Percentiles rank a stretch among this genome's conserved stretches.
phyloP scores from a whole-genome alignment of 495 filamentous ascomycete species.

The Filosporella fistucella region DNA sequence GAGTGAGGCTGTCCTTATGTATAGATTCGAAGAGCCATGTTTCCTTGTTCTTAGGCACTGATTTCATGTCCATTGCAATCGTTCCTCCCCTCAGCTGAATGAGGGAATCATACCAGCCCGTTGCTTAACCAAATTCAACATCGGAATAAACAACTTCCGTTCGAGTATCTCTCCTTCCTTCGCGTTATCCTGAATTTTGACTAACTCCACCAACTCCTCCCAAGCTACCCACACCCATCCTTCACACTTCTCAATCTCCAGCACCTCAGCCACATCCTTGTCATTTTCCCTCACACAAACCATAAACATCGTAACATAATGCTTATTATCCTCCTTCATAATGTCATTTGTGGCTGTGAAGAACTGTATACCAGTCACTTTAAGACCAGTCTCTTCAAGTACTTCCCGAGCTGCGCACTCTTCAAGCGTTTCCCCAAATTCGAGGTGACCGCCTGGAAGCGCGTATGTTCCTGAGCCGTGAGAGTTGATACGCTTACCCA shows the following conservation, averaged over 20 bases:
- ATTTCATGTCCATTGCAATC: no score
- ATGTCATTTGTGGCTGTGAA: conserved; percentile 1
- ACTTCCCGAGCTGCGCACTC: neutral
- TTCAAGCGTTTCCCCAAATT: conserved; percentile 3
- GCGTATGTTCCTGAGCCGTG: conserved; percentile 1
- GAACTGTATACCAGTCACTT: neutral
- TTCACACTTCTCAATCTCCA: conserved; percentile 2
- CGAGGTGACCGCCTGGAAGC: conserved; percentile 1
- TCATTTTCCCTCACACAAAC: neutral
- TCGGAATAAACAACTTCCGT: conserved; percentile 1
- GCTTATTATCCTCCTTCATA: conserved; percentile 1
- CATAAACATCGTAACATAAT: conserved; percentile 4
- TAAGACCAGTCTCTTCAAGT: conserved; percentile 1
- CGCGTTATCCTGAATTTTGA: neutral
- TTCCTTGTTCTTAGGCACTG: no score
- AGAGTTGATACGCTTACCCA: conserved; percentile 3
- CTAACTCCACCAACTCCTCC: neutral
- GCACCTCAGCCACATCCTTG: neutral
- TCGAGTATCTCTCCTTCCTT: neutral
- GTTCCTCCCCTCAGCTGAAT: neutral
- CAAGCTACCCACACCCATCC: conserved; percentile 1
- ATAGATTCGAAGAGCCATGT: no score
- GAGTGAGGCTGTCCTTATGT: no score
- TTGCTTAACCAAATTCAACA: conserved; percentile 5
- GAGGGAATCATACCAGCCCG: neutral